Evolutionary conservation across 2,329 filamentous ascomycete genomes (phyloP).

Genomic region (Biscogniauxia marginata): DNA sequence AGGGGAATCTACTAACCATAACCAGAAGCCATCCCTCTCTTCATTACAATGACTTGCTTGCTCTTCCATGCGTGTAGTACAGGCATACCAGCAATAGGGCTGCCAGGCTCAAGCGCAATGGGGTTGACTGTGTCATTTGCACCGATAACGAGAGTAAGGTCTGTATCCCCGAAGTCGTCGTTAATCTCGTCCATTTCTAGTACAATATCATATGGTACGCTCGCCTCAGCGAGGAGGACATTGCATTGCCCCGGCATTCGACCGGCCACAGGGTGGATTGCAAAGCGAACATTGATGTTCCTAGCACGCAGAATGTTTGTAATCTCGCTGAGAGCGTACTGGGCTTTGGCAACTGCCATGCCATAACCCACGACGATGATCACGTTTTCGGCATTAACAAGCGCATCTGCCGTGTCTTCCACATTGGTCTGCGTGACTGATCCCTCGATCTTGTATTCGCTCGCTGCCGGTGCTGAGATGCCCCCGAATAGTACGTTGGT

Average conservation of each 20-base stretch:
- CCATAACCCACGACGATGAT: conserved; percentile 91
- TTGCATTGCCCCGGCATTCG: conserved; percentile 95
- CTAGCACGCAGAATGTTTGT: conserved; percentile 70
- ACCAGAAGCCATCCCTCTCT: conserved; percentile 82
- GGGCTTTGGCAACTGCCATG: conserved; percentile 92
- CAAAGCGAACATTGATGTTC: conserved; percentile 80
- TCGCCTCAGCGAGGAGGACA: conserved; percentile 82
- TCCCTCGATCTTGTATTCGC: conserved; percentile 75
- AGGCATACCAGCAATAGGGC: conserved; percentile 87
- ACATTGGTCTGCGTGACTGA: conserved; percentile 74
- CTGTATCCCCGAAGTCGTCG: conserved; percentile 83
- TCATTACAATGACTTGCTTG: conserved; percentile 92
- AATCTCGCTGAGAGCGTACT: conserved; percentile 86
- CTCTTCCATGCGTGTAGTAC: conserved; percentile 92
- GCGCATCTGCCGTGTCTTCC: conserved; percentile 75
- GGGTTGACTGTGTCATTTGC: conserved; percentile 94
- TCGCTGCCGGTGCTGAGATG: conserved; percentile 61
- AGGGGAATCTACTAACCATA: conserved; percentile 59
- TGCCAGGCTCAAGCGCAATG: conserved; percentile 79
- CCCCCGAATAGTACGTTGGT: conserved; percentile 88
- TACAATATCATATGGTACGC: conserved; percentile 87
- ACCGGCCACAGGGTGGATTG: conserved; percentile 86
- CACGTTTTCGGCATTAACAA: conserved; percentile 76
- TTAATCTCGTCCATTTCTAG: conserved; percentile 97
- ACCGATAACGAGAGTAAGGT: conserved; percentile 84